Evolutionary conservation across 2,329 filamentous ascomycete species (phyloP).

Genomic region (Knoxdaviesia capensis): DNA sequence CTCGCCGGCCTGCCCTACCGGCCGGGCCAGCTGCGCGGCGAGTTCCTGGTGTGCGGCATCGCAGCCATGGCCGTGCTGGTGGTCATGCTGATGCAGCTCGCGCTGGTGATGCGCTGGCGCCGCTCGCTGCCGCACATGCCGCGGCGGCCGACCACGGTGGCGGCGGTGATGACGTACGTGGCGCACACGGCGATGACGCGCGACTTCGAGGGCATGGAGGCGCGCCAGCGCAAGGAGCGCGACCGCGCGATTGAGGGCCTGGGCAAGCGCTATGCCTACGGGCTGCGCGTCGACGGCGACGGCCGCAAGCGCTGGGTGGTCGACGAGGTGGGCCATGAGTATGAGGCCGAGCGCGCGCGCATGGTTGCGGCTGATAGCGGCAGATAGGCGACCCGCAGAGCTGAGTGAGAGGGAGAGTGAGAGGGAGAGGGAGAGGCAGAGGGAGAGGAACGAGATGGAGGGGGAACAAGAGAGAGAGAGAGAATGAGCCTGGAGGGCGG

Average conservation of each 20-base stretch:
- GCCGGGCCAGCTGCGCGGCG: slow-evolving; percentile 8
- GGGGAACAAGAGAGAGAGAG: too few species aligned
- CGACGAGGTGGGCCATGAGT: slow-evolving; percentile 4
- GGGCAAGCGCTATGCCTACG: slow-evolving; percentile 7
- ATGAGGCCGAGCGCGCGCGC: neutral
- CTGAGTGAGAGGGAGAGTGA: neutral
- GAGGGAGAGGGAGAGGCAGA: neutral
- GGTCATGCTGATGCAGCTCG: slow-evolving; percentile 6
- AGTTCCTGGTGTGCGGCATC: slow-evolving; percentile 8
- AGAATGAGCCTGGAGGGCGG: too few species aligned
- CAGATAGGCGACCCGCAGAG: neutral
- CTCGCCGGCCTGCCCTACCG: slow-evolving; percentile 9
- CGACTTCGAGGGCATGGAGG: slow-evolving; percentile 6
- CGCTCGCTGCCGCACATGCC: slow-evolving; percentile 7
- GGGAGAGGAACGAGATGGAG: neutral
- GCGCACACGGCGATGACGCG: slow-evolving; percentile 7
- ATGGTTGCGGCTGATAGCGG: neutral
- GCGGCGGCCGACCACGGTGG: slow-evolving; percentile 8
- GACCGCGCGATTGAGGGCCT: slow-evolving; percentile 5
- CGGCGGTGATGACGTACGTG: slow-evolving; percentile 9
- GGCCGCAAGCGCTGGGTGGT: slow-evolving; percentile 6
- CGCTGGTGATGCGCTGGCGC: slow-evolving; percentile 6
- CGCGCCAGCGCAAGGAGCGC: slow-evolving; percentile 2
- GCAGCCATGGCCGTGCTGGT: slow-evolving; percentile 4
- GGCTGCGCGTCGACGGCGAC: slow-evolving; percentile 5